Base-by-base conservation (phyloP, 495 filamentous ascomycete species). In the Aspergillus wentii region DNA sequence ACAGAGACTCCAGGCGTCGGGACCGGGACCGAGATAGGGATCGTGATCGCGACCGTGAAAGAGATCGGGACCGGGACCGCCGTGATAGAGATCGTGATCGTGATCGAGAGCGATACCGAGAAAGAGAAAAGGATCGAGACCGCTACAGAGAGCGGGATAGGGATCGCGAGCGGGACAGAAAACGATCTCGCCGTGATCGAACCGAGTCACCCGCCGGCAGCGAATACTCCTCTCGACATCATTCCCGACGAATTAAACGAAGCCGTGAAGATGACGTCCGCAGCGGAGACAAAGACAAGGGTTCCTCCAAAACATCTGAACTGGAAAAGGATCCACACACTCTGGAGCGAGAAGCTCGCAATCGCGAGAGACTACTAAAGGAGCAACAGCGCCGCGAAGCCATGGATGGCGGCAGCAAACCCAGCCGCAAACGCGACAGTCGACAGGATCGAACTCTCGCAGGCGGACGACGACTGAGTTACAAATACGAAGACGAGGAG, bases 321-420 rank as follows among this genome's bases (percentile, higher is more conserved):
- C 67, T 69, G 0, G 63, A 65, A 9, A 69, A 74, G 46, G 83
- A 95, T 52, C 79, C 82, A 0, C 81, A 90, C 49, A 82, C 83
- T 0, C 64, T 82, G 1, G 88, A 91, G 52, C 80, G 88, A 11
- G 84, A 88, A 54, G 79, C 79, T 9, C 72, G 85, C 10, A 81
- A 88, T 41, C 71, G 83, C 8, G 88, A 91, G 54, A 72, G 88
- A 8, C 57, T 90, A 30, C 68, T 85, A 5, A 85, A 86, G 44
- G 88, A 94, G 56, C 74, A 86, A 33, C 79, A 89, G 57, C 78
- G 83, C 13, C 81, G 87, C 31, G 79, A 78, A 38, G 63, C 64
- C 56, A 50, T 59, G 63, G 56, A 63, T 61, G 10, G 5, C 26
- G 10, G 14, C 11, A 5, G 26, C 4, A 4, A 29, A 9, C 26